Evolutionary conservation across 192 early-diverging fungal species (phyloP).

Genomic region (Glomus cerebriforme): DNA sequence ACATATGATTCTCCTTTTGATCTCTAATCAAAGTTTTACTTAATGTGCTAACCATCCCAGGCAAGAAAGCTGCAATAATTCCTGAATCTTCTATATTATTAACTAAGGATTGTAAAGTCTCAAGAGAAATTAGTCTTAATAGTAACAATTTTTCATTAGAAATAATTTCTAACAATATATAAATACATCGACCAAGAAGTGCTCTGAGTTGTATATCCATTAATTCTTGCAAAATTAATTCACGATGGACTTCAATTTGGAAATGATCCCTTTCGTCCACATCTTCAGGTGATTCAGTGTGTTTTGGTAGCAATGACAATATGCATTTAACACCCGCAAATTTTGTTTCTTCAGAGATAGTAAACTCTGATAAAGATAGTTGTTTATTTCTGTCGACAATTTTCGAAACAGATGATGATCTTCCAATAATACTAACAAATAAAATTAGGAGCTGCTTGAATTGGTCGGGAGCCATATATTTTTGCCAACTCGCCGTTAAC

Average conservation of each 20-base stretch:
- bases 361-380: not conserved
- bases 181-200: slow-evolving; percentile 27
- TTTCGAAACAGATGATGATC: slow-evolving; percentile 10
- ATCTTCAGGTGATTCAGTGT: not conserved
- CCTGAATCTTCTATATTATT: slow-evolving; percentile 34
- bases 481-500: slow-evolving; percentile 16
- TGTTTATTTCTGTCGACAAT: not conserved
- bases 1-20: slow-evolving; percentile 44
- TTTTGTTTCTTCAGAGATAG: slow-evolving; percentile 38
- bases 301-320: slow-evolving; percentile 23
- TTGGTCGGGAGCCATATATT: slow-evolving; percentile 14
- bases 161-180: slow-evolving; percentile 23
- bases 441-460: slow-evolving; percentile 33
- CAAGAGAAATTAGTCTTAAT: slow-evolving; percentile 39
- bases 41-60: slow-evolving; percentile 41
- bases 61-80: slow-evolving; percentile 35
- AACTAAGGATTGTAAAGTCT: slow-evolving; percentile 36
- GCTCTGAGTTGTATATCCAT: slow-evolving; percentile 17
- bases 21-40: slow-evolving; percentile 36
- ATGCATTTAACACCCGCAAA: slow-evolving; percentile 33
- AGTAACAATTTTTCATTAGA: slow-evolving; percentile 33
- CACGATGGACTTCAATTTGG: not conserved
- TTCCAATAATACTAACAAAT: slow-evolving; percentile 28
- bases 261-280: not conserved
- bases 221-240: slow-evolving; percentile 8